Base-by-base conservation (phyloP, 2,329 filamentous ascomycete species). In the Fusarium humuli region DNA sequence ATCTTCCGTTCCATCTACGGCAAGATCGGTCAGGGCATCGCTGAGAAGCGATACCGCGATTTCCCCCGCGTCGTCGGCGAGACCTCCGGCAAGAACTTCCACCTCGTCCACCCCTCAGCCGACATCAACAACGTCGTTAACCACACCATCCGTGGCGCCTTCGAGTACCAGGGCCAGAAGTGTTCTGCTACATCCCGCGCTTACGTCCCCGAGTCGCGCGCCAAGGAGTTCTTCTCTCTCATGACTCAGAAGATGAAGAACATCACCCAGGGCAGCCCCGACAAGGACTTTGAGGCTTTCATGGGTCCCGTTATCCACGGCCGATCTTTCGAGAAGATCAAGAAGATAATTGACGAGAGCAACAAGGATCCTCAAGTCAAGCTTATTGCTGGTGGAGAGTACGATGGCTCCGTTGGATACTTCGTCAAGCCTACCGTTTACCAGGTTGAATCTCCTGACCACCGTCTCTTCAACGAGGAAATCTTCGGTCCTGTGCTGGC, bases 41-140 rank as follows among this genome's bases (percentile, higher is more conserved):
- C 92, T 6, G 89, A 94, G 76, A 93, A 92, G 70, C 91, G 88
- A 61, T 98, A 97, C 82, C 86, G 86, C 65, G 90, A 91, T 74
- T 98, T 98, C 81, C 94, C 94, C 47, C 90, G 94, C 69, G 92
- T 97, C 63, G 93, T 97, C 3, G 94, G 93, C 61, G 94, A 97
- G 85, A 97, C 94, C 11, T 93, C 94, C 64, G 94, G 94, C 78
- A 97, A 97, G 88, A 97, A 97, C 86, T 97, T 94, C 86, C 94
- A 97, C 79, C 82, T 97, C 34, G 81, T 97, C 20, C 94, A 97
- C 82, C 83, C 85, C 41, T 90, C 89, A 3, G 94, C 94, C 41
- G 92, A 97, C 72, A 81, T 96, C 46, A 83, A 88, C 66, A 96
- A 95, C 76, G 93, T 93, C 3, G 92, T 88, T n/a, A 85, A 92